Base-by-base conservation (phyloP, 257 asterid species). In the Gentiana straminea region DNA sequence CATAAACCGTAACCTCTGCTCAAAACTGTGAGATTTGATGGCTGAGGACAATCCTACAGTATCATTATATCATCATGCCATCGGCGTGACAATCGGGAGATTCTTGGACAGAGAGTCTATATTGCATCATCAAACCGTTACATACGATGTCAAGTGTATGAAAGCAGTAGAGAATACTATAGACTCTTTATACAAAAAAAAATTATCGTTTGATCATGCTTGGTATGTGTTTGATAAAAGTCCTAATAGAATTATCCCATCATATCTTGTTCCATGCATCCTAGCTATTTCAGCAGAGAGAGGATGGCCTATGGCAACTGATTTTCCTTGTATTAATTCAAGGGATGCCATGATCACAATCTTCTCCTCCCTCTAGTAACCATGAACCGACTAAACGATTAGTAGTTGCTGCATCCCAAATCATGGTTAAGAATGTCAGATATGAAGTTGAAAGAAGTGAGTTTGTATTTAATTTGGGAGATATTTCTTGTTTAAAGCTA, bases 311-410 rank as follows among this genome's bases (percentile, higher is more conserved):
- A 63, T 35, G 38, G 68, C 70, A 49, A 52, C 63, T 76, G 69
- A 68, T 71, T 70, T 54, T 8, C 11, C 51, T 41, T 45, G 69
- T 33, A 47, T n/a, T n/a, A n/a, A n/a, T 7, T 15, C n/a, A 59
- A 64, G 65, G 51, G 49, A 61, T 64, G 66, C 3, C 33, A 15
- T 4, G 33, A 6, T 38, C 4, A 33, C 33, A 33, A 60, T 56
- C 36, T 62, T 44, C 73, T 65, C 69, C 61, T 54, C 36, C 35
- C 57, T 36, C 13, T 65, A 79, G 57, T 73, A 74, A 52, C 68
- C 75, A 59, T 53, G 73, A 63, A 55, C 34, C 8, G 1, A 5
- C 46, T 41, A 5, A 7, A 41, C 5, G 46, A 41, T 41, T 41
- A 5, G 46, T 41, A 2, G 9, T 41, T 53, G 61, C 78, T 49